Percentiles rank a stretch among this genome's conserved stretches.
phyloP scores from a whole-genome alignment of 2,329 filamentous ascomycete genomes.

The Cadophora sp. region DNA sequence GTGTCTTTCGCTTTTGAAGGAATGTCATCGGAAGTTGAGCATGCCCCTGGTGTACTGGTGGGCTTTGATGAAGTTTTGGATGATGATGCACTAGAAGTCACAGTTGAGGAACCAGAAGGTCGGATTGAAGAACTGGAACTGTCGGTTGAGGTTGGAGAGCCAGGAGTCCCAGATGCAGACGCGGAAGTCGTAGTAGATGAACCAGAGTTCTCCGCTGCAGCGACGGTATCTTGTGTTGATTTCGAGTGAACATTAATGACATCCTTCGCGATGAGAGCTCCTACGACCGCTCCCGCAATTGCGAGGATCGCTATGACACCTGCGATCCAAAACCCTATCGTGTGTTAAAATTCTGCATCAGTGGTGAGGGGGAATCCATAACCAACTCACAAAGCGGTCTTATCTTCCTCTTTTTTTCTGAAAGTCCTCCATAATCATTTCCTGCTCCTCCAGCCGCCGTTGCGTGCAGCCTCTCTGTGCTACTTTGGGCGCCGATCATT shows the following conservation, averaged over 20 bases:
- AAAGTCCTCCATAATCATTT: conserved; percentile 16
- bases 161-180: conserved; percentile 16
- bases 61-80: conserved; percentile 15
- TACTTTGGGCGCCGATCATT: conserved; percentile 9
- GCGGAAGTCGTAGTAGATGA: conserved; percentile 17
- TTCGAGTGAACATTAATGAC: conserved; percentile 21
- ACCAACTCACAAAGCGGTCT: conserved; percentile 22
- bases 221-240: conserved; percentile 7
- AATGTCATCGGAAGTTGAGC: conserved; percentile 13
- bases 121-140: conserved; percentile 9
- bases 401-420: conserved; percentile 13
- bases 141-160: conserved; percentile 2
- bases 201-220: conserved; percentile 10
- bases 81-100: conserved; percentile 9
- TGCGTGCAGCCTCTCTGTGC: conserved; percentile 19
- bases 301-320: conserved; percentile 19
- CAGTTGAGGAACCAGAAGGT: not conserved
- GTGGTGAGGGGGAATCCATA: conserved; percentile 1
- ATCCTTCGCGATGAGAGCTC: conserved; percentile 20
- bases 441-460: conserved; percentile 11
- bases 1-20: conserved; percentile 62
- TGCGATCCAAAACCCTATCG: conserved; percentile 18
- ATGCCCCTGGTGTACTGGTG: conserved; percentile 58
- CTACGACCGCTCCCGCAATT: conserved; percentile 11
- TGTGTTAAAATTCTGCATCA: conserved; percentile 11